Base-by-base conservation (phyloP, 768 basidiomycete species). In the Harrya chromipes region DNA sequence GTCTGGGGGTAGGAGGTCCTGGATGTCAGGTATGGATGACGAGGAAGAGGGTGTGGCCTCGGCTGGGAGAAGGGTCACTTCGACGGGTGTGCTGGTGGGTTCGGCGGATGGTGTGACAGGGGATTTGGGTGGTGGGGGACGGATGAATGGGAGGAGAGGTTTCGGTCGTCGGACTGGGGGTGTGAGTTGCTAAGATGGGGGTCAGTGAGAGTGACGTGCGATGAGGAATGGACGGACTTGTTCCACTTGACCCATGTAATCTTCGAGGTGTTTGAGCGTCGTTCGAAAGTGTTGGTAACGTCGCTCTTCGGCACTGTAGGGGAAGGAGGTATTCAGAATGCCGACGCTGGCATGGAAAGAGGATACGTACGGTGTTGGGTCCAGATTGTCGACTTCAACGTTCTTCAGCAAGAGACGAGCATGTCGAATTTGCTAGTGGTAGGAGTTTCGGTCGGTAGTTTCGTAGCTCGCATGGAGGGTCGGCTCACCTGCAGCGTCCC, bases 351-450 rank as follows among this genome's bases (percentile, higher is more conserved):
- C 1, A 3, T 17, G 24, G 34, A 13, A 6, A 12, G n/a, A 10
- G 40, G 41, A 24, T 27, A 68, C 77, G 58, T 44, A 81, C 77
- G 73, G 70, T 19, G 74, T 63, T 6, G 67, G 66, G 47, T 76
- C 73, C 13, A 68, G 68, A 27, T 72, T 75, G 50, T 79, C 72
- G 26, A 75, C 55, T 53, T 85, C 80, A 16, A 85, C 78, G 51
- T 80, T 82, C 61, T 75, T 76, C 37, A 87, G 54, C 48, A 88
- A 65, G 51, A 72, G 72, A 43, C 75, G 69, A 0, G 84, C 85
- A 60, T 77, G 78, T 54, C 79, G 81, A 4, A 87, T 61, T 60
- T 66, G 54, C 72, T 75, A 71, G 74, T 39, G 19, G 39, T 37
- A 1, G 2, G 10, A 20, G 3, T 34, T 14, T 33, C 29, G 23